A percentile compares a stretch with the other conserved stretches of the same genome.
Conservation (phyloP, 2,329 filamentous ascomycete genomes). For the Tolypocladium ophioglossoides region DNA sequence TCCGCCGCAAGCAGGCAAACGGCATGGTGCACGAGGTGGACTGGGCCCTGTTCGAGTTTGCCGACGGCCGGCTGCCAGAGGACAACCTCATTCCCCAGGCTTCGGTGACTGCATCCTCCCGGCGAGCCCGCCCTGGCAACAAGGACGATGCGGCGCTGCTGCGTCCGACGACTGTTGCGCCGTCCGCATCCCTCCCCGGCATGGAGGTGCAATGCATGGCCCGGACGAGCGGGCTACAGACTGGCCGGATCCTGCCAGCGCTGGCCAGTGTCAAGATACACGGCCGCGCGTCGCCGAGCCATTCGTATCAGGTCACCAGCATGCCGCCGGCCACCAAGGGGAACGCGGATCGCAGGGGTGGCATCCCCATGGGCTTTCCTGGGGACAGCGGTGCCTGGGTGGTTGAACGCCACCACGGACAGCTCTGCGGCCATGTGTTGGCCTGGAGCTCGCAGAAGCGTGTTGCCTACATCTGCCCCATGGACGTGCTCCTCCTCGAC, state of each 20-base stretch:
- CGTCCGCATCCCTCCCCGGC: constrained; percentile 54
- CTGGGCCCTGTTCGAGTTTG: constrained; percentile 83
- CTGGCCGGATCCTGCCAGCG: constrained; percentile 64
- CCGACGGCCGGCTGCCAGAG: constrained; percentile 57
- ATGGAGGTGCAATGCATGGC: constrained; percentile 80
- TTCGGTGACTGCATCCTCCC: constrained; percentile 4
- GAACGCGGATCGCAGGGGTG: constrained; percentile 9
- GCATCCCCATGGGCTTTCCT: constrained; percentile 51
- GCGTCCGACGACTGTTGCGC: constrained; percentile 48
- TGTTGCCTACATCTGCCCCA: constrained; percentile 86
- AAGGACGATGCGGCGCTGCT: constrained; percentile 23
- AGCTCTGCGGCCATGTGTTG: constrained; percentile 80
- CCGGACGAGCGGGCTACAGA: constrained; percentile 74
- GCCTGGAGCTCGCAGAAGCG: constrained; percentile 75
- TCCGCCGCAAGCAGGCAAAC: constrained; percentile 62
- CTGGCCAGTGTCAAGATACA: constrained; percentile 82
- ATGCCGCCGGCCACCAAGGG: constrained; percentile 10
- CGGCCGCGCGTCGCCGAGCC: constrained; percentile 69
- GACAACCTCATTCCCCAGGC: constrained; percentile 56
- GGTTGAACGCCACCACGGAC: constrained; percentile 66
- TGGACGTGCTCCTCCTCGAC: constrained; percentile 81
- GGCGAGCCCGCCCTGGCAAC: constrained; percentile 4
- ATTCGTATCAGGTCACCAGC: constrained; percentile 52
- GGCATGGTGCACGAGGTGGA: constrained; percentile 84
- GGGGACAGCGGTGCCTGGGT: constrained; percentile 94